Percentiles rank a stretch among this genome's conserved stretches.
Conservation (phyloP, 805 yeast species). For the Kodamaea neixiangensis region DNA sequence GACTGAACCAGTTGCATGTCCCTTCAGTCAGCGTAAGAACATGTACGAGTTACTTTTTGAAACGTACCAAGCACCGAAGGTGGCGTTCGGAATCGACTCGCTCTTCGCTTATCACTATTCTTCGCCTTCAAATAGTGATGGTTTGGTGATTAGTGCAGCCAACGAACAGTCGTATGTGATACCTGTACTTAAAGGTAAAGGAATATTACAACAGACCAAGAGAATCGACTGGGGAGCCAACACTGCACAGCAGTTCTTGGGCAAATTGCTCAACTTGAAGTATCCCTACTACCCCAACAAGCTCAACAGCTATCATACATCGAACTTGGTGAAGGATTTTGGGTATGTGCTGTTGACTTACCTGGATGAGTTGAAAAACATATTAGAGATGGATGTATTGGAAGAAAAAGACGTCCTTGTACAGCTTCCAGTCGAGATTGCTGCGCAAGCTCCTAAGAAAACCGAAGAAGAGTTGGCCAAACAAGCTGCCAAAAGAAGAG, state of each 20-base stretch:
- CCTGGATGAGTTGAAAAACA: constrained; percentile 56
- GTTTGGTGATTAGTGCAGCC: constrained; percentile 82
- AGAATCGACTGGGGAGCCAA: constrained; percentile 93
- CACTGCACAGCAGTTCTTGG: constrained; percentile 64
- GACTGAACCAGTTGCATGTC: constrained; percentile 75
- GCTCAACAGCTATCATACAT: constrained; percentile 62
- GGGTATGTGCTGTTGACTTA: constrained; percentile 78
- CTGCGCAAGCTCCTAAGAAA: constrained; percentile 65
- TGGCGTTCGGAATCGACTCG: constrained; percentile 80
- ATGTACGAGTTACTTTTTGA: constrained; percentile 87
- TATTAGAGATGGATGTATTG: constrained; percentile 61
- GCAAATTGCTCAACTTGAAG: constrained; percentile 66
- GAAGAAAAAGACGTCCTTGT: constrained; percentile 71
- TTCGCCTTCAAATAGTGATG: constrained; percentile 42
- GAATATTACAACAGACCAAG: constrained; percentile 66
- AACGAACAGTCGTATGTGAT: constrained; percentile 79
- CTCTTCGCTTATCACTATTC: constrained; percentile 76
- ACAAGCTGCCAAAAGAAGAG: constrained; percentile 78
- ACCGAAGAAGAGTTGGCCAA: constrained; percentile 77
- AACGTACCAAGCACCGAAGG: constrained; percentile 71
- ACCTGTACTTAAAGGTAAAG: constrained; percentile 75
- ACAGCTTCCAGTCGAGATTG: constrained; percentile 74
- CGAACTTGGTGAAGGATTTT: constrained; percentile 67
- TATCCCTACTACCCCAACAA: constrained; percentile 91
- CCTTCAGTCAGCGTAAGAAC: constrained; percentile 66